Evolutionary conservation across 768 basidiomycete genomes (phyloP).

Genomic region (Pleurotus pulmonarius): DNA sequence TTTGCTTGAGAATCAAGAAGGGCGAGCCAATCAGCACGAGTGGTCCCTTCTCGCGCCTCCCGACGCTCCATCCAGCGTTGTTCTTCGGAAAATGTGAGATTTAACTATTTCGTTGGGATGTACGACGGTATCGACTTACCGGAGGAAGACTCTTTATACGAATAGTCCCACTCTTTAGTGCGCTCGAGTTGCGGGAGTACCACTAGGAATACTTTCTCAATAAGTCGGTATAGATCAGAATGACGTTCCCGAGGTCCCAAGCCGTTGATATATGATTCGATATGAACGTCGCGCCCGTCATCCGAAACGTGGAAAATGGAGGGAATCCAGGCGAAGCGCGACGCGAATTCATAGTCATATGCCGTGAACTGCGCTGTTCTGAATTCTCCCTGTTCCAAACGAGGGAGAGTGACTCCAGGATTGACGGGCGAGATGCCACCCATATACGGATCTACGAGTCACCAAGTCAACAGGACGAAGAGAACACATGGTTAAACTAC

Average conservation of each 20-base stretch:
- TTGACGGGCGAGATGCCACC: background rate
- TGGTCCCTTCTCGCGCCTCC: background rate
- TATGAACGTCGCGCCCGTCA: slow-evolving; percentile 12
- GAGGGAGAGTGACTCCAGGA: background rate
- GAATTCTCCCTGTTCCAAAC: background rate
- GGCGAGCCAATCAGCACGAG: background rate
- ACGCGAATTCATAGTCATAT: background rate
- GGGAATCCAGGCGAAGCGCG: slow-evolving; percentile 14
- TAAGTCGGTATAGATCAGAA: slow-evolving; percentile 10
- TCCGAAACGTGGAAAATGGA: slow-evolving; percentile 10
- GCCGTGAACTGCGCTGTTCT: background rate
- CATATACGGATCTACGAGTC: slow-evolving; percentile 9
- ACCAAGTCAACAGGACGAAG: background rate
- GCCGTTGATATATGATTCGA: slow-evolving; percentile 16
- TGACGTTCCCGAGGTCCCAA: slow-evolving; percentile 11
- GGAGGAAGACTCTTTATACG: background rate
- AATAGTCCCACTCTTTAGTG: slow-evolving; percentile 1
- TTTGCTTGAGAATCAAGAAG: background rate
- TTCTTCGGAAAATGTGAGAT: background rate
- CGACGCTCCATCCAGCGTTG: background rate
- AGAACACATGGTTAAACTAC: background rate
- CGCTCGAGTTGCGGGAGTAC: slow-evolving; percentile 12
- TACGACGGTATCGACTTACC: background rate
- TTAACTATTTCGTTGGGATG: background rate
- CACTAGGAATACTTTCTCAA: slow-evolving; percentile 13